Base-by-base conservation (phyloP, 345 rosid genomes). In the Rubroshorea leprosula region DNA sequence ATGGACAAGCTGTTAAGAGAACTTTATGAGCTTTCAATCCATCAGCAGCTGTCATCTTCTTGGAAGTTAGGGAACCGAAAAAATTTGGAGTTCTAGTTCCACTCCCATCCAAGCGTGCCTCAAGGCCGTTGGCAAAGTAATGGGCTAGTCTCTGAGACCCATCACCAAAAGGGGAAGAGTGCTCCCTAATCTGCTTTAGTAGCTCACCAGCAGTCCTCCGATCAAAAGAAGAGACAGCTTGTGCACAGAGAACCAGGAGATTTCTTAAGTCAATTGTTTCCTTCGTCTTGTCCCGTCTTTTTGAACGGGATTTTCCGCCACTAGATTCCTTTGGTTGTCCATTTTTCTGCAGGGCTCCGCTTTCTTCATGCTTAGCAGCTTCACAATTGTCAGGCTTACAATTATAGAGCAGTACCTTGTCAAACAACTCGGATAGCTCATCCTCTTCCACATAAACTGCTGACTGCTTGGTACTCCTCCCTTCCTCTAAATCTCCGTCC, bases 361-460 rank as follows among this genome's bases (percentile, higher is more conserved):
- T 35, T 35, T 1, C 6, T 35, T 6, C 41, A 35, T 4, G 7
- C 41, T 13, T 35, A 35, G 12, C 41, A 35, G 7, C 41, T 35
- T 35, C 41, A 8, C 11, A 6, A 13, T 1, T 3, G 12, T 35
- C 9, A 35, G 7, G 1, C 41, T 35, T 13, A 35, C 41, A 54
- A 7, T 72, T 23, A 2, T 66, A 78, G 45, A 93, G 74, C 58
- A 85, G 65, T 26, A 85, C 85, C 56, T 77, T 82, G 66, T 93
- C 99, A 48, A 93, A 83, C 80, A 78, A 43, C 4, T 89, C 97
- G 0, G 94, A 77, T 59, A 87, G 41, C 0, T 73, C 79, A n/a
- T 41, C 54, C 54, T 80, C 90, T 45, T 89, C 95, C 1, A 50
- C 61, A 57, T 54, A 50, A 31, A 68, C 55, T 24, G 97, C 90